These are phyloP conservation scores for Groenewaldozyma auringiensis DNA, from an alignment of 1,139 yeast species.

Conservation along the genomic window DNA sequence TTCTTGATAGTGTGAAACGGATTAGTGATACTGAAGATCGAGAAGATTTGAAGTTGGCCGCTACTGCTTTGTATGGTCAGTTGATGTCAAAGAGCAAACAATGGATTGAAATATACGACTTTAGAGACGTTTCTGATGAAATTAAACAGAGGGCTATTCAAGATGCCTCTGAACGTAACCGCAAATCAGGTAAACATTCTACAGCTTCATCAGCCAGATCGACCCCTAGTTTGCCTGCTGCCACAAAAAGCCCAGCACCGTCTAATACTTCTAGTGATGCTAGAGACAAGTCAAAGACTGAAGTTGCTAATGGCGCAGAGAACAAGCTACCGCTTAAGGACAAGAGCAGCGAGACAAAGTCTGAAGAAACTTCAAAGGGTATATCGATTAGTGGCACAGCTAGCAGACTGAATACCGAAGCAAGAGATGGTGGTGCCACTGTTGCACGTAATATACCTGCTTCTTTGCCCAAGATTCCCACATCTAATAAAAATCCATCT, in stretches of 20 bases:
- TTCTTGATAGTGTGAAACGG: conserved; percentile 42
- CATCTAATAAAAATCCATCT: conserved; percentile 4
- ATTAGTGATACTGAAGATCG: conserved; percentile 53
- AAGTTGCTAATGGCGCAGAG: background rate
- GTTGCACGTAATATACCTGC: conserved; percentile 11
- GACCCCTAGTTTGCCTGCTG: background rate
- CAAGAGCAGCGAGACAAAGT: background rate
- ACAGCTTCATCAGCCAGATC: background rate
- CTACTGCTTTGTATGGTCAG: conserved; percentile 70
- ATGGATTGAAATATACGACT: conserved; percentile 43
- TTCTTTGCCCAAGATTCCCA: conserved; percentile 19
- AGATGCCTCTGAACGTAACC: conserved; percentile 8
- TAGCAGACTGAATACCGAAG: background rate
- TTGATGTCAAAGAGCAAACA: conserved; percentile 49
- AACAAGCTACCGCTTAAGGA: conserved; percentile 1
- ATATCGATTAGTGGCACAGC: conserved; percentile 3
- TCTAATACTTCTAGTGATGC: background rate
- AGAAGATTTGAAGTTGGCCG: conserved; percentile 74
- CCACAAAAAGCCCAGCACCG: background rate
- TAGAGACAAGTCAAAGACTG: background rate
- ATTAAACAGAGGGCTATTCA: conserved; percentile 17
- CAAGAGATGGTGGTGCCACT: background rate
- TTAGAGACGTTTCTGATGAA: conserved; percentile 19
- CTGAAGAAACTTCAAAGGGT: background rate
- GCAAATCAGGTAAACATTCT: background rate